Evolutionary conservation across 257 asterid species (phyloP).

Genomic region (Fraxinus quadrangulata): DNA sequence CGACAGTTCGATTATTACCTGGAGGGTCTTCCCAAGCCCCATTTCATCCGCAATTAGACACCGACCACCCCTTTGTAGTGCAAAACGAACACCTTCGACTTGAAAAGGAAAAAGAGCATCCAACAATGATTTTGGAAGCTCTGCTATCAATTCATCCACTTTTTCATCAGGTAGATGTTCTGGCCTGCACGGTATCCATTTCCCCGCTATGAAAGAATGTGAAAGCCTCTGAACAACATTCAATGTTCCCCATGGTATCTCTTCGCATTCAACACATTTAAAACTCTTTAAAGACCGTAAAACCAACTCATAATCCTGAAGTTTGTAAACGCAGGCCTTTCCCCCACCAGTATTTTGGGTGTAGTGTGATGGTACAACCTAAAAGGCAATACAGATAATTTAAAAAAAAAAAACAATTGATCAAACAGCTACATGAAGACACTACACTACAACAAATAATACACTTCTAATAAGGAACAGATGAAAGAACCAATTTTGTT

Average conservation of each 20-base stretch:
- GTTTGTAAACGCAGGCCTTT: constrained; percentile 64
- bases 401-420: neutral
- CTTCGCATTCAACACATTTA: constrained; percentile 66
- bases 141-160: constrained; percentile 69
- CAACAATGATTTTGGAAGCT: constrained; percentile 63
- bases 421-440: constrained; percentile 15
- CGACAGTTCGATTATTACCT: constrained; percentile 44
- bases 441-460: neutral
- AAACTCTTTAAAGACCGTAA: constrained; percentile 66
- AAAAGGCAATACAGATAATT: constrained; percentile 18
- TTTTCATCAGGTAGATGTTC: constrained; percentile 82
- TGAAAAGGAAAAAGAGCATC: constrained; percentile 79
- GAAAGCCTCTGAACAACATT: constrained; percentile 78
- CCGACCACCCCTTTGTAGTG: constrained; percentile 88
- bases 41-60: constrained; percentile 98
- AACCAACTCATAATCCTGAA: constrained; percentile 64
- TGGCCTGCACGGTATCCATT: constrained; percentile 90
- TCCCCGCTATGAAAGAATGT: constrained; percentile 50
- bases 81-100: constrained; percentile 89
- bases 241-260: constrained; percentile 90
- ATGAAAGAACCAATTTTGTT: neutral
- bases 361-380: constrained; percentile 72
- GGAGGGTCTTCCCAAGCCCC: constrained; percentile 98
- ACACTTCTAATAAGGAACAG: neutral
- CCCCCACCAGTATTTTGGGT: constrained; percentile 83